Base-by-base conservation (phyloP, 2,329 filamentous ascomycete genomes). In the Fusarium nanum region DNA sequence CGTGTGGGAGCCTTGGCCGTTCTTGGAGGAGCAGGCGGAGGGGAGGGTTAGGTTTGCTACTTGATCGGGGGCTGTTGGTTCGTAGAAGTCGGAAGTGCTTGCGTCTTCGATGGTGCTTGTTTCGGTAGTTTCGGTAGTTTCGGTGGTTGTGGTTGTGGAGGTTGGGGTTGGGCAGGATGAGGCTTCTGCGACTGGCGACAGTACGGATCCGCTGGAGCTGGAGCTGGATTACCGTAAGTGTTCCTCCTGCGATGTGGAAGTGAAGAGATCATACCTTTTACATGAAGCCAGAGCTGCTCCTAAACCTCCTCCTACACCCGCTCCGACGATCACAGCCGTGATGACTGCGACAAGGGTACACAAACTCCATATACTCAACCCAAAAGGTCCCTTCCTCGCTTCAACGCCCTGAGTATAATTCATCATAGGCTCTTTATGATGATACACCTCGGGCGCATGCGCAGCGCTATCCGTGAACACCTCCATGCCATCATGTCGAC, bases 241-340 rank as follows among this genome's bases (percentile, higher is more conserved):
- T 34, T 28, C 2, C 6, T 10, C 1, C 5, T 18, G 12, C 7
- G 10, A 7, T 13, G 5, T 3, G 27, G 4, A 40, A 3, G n/a
- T 18, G 6, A 9, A 9, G 5, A 13, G 12, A 25, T 16, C 22
- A 2, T 46, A 68, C 66, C 23, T 60, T 18, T 65, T 59, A 16
- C 60, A 65, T 12, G 37, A 16, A 8, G 42, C 45, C 18, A 68
- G 22, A 37, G 66, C 60, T 46, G 66, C 66, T 25, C 66, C 66
- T 9, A 68, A 9, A 20, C 66, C 66, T n/a, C 66, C 66, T 5
- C 65, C 66, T 0, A 68, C 18, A 8, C 48, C 50, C 9, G 45
- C 66, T 18, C 66, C 66, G 0, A 69, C 41, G 2, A 68, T 11
- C 14, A 65, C 2, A 3, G 66, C 54, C 0, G 66, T 68, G 4